Evolutionary conservation across 78 protist genomes (phyloP), one percentile per base, ranked within the genome.

Genomic region (Dictyostelium citrinum): DNA sequence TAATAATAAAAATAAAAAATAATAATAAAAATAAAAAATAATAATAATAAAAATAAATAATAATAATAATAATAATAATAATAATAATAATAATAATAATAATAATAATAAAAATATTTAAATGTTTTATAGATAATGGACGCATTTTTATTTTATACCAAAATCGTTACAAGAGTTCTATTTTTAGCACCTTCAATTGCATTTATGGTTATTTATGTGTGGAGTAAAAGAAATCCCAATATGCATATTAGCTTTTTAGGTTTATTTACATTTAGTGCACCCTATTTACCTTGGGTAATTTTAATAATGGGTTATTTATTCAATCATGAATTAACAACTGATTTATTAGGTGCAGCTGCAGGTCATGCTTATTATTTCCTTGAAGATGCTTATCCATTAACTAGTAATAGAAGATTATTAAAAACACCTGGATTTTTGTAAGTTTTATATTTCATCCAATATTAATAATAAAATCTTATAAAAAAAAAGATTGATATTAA

Each of bases 141-240:
- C 81, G 90, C 84, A 71, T 37, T 90, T 12, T 49, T 90, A 67
- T 90, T 37, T 64, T 90, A 90, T 77, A 70, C 90, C 9, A 90
- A 90, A 24, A 24, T 90, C 31, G 16, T 12, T 77, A 82, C 86
- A 17, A 90, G 51, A 43, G 77, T 80, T 10, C 27, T 85, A 33
- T 93, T 93, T 82, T 74, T 93, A 41, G 91, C 91, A 80, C 92
- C 96, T 37, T 77, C 90, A 31, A 37, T 93, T 12, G 86, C 92
- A 72, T 88, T 93, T 67, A 93, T 93, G 96, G 92, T 93, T 17
- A 86, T 93, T 72, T 93, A 85, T 82, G 86, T 93, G 29, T 93
- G 96, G 96, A 58, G 86, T 58, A 39, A 72, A 75, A 77, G 96
- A 60, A 93, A 93, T 74, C 96, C 96, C 20, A 86, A 93, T 43